phyloP scores from a whole-genome alignment of 176 grass and related monocot genomes.

The Puccinellia tenuiflora region DNA sequence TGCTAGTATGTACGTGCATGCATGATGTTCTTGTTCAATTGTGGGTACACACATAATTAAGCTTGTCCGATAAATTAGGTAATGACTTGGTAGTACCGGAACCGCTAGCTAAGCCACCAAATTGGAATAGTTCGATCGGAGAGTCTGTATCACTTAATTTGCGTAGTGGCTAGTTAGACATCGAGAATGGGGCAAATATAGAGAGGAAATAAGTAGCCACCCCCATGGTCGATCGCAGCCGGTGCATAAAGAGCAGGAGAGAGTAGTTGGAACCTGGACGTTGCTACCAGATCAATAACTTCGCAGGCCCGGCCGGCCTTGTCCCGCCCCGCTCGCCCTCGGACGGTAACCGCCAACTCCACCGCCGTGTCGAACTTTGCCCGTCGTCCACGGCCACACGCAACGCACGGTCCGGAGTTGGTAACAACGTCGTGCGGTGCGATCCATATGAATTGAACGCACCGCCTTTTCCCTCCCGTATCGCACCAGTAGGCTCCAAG shows the following conservation, averaged over 20 bases:
- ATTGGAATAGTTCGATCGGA: neutral
- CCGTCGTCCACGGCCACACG: neutral
- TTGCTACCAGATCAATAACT: slow-evolving; percentile 19
- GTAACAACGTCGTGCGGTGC: neutral
- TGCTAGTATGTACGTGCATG: too few species aligned
- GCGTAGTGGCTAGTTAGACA: too few species aligned
- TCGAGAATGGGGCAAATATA: neutral
- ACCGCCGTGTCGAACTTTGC: neutral
- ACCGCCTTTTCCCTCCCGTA: slow-evolving; percentile 36
- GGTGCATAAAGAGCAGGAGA: slow-evolving; percentile 31
- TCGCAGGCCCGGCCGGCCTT: too few species aligned
- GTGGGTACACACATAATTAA: too few species aligned
- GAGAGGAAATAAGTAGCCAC: slow-evolving; percentile 25
- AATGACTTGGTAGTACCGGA: neutral
- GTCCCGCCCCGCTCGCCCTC: too few species aligned
- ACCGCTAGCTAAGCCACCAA: neutral
- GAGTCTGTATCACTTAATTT: neutral
- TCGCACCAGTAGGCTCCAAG: neutral
- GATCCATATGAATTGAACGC: slow-evolving; percentile 45
- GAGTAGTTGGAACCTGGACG: slow-evolving; percentile 18
- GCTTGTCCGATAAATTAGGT: too few species aligned
- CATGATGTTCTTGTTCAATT: too few species aligned
- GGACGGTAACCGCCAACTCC: too few species aligned
- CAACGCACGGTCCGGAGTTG: neutral
- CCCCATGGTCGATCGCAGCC: neutral